Percentiles rank a stretch among this genome's conserved stretches.
These are phyloP conservation scores for Hypoxylon sp. DNA, from an alignment of 2,329 filamentous ascomycete species.

Conservation along the genomic window DNA sequence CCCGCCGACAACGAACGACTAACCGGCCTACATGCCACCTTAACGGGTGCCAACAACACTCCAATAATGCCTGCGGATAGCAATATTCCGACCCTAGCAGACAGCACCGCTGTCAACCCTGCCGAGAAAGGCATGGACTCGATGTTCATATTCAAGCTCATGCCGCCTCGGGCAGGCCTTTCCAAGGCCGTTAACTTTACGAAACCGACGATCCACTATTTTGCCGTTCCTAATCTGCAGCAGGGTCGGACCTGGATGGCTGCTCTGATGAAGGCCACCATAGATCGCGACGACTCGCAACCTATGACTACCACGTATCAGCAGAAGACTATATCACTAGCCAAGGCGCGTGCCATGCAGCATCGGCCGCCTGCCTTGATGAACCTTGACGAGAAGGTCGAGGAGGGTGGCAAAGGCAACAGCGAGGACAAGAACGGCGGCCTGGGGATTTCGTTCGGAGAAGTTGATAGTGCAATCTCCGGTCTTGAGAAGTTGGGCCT, in stretches of 20 bases:
- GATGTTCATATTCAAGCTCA: slow-evolving; percentile 98
- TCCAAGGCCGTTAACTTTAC: slow-evolving; percentile 96
- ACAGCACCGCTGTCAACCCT: slow-evolving; percentile 54
- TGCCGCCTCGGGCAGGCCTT: slow-evolving; percentile 87
- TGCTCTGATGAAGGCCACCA: slow-evolving; percentile 97
- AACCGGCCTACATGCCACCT: slow-evolving; percentile 88
- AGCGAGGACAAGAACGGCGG: slow-evolving; percentile 52
- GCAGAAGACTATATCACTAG: slow-evolving; percentile 93
- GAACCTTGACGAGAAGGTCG: slow-evolving; percentile 68
- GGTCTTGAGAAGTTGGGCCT: slow-evolving; percentile 53
- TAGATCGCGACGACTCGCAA: slow-evolving; percentile 86
- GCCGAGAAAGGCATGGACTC: slow-evolving; percentile 68
- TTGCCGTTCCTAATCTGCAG: slow-evolving; percentile 90
- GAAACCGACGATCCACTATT: slow-evolving; percentile 96
- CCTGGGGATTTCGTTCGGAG: slow-evolving; percentile 55
- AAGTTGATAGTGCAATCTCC: slow-evolving; percentile 55
- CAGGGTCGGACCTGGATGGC: slow-evolving; percentile 98
- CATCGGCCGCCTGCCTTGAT: slow-evolving; percentile 91
- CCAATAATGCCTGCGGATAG: slow-evolving; percentile 66
- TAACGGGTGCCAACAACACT: slow-evolving; percentile 84
- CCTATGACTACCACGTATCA: slow-evolving; percentile 93
- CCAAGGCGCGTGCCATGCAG: slow-evolving; percentile 87
- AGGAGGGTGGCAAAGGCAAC: slow-evolving; percentile 44
- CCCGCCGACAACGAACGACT: slow-evolving; percentile 92
- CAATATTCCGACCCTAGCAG: slow-evolving; percentile 59